These are phyloP conservation scores for Suhomyces canberraensis DNA, from an alignment of 805 yeast genomes.

Conservation along the genomic window DNA sequence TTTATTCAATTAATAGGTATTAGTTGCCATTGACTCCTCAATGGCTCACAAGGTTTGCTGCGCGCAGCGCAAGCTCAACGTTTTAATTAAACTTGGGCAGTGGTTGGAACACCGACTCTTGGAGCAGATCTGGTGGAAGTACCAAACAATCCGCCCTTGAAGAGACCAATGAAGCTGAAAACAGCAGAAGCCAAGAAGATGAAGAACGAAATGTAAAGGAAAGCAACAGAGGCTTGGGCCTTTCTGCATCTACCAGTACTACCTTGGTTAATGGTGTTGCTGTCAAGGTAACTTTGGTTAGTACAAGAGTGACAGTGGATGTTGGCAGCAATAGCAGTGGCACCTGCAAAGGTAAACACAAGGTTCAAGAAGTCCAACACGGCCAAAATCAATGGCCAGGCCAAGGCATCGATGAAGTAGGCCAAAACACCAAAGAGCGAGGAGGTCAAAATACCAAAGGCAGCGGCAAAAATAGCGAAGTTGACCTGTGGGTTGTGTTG, in stretches of 20 bases:
- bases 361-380: conserved; percentile 80
- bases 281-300: conserved; percentile 59
- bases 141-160: conserved; percentile 47
- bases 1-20: no score
- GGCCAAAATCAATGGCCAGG: conserved; percentile 81
- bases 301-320: conserved; percentile 83
- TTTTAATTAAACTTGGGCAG: conserved; percentile 87
- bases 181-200: conserved; percentile 65
- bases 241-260: conserved; percentile 85
- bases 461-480: conserved; percentile 82
- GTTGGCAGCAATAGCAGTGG: conserved; percentile 90
- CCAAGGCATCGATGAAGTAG: conserved; percentile 70
- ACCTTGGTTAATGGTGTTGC: conserved; percentile 73
- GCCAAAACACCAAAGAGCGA: conserved; percentile 78
- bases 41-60: no score
- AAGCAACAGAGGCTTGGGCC: conserved; percentile 82
- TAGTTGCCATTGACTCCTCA: no score
- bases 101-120: conserved; percentile 84
- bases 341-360: conserved; percentile 92
- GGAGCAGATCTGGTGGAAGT: conserved; percentile 44
- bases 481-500: conserved; percentile 77
- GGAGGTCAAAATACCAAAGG: conserved; percentile 80
- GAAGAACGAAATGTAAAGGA: conserved; percentile 81
- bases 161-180: conserved; percentile 55
- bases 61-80: no score